Evolutionary conservation across 164 flowering plant genomes (phyloP).

Genomic region (Dillenia suffruticosa): DNA sequence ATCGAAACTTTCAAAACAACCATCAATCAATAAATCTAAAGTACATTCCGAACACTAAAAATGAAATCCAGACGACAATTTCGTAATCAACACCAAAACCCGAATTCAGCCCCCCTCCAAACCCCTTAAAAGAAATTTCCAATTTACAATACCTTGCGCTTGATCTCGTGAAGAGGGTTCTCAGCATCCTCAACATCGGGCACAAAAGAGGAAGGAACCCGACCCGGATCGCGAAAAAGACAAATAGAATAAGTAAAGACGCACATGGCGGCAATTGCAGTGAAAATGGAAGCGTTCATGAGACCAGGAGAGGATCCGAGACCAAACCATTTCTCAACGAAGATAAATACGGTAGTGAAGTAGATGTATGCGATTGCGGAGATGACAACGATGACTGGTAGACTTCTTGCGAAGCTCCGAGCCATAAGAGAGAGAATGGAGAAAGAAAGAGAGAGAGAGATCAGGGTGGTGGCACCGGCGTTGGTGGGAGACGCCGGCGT

Average conservation of each 20-base stretch:
- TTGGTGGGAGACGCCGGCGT: constrained; percentile 22
- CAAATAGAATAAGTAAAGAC: constrained; percentile 47
- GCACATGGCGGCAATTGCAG: constrained; percentile 50
- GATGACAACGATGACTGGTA: constrained; percentile 62
- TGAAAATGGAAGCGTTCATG: constrained; percentile 61
- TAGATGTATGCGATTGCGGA: constrained; percentile 58
- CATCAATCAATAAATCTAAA: background rate
- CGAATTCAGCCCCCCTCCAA: background rate
- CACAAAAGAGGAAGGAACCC: constrained; percentile 53
- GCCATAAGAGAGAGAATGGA: constrained; percentile 24
- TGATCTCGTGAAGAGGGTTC: constrained; percentile 81
- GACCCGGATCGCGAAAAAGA: constrained; percentile 74
- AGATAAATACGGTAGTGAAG: constrained; percentile 61
- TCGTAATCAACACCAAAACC: background rate
- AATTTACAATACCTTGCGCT: constrained; percentile 67
- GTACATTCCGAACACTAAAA: background rate
- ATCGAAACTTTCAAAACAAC: background rate
- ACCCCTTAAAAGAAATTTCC: background rate
- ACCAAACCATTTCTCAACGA: constrained; percentile 83
- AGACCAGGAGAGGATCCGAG: constrained; percentile 73
- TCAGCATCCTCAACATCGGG: constrained; percentile 83
- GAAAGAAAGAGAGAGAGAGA: background rate
- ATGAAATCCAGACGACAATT: background rate
- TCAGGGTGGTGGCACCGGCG: constrained; percentile 22
- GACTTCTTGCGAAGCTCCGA: constrained; percentile 40